Percentiles rank a stretch among this genome's conserved stretches.
These are phyloP conservation scores for Salix koriyanagi DNA, from an alignment of 345 rosid species.

Conservation along the genomic window DNA sequence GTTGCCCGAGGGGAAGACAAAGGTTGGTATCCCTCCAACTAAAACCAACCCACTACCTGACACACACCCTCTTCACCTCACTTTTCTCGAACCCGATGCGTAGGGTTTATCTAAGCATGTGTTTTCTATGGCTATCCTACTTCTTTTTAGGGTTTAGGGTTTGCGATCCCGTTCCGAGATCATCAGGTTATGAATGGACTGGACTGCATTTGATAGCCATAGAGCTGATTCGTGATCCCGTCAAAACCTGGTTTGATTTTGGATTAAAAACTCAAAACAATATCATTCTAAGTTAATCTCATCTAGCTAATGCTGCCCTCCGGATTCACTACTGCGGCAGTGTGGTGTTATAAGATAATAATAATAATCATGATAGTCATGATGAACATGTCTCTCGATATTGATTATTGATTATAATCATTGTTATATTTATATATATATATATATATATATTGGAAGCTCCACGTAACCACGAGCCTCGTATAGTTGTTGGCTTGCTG, in stretches of 20 bases:
- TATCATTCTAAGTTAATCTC: no score
- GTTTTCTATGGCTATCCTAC: no score
- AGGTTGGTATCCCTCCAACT: conserved; percentile 11
- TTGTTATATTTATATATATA: neutral
- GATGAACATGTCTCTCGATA: neutral
- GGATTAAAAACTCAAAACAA: no score
- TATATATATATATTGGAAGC: neutral
- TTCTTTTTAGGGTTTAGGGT: no score
- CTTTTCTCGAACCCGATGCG: neutral
- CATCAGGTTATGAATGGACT: no score
- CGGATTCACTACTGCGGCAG: no score
- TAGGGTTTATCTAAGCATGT: no score
- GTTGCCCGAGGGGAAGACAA: conserved; percentile 13
- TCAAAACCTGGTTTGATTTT: no score
- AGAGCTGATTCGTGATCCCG: no score
- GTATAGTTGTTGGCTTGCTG: neutral
- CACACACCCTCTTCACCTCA: neutral
- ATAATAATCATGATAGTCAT: conserved; percentile 6
- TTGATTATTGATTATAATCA: conserved; percentile 13
- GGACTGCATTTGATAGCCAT: no score
- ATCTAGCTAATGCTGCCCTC: no score
- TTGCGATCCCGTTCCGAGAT: no score
- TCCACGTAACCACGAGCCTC: conserved; percentile 10
- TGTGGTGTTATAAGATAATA: neutral
- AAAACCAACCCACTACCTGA: neutral